Evolutionary conservation across 176 grass and related monocot species (phyloP), one percentile per base, ranked within the genome.

Genomic region (Puya raimondii): DNA sequence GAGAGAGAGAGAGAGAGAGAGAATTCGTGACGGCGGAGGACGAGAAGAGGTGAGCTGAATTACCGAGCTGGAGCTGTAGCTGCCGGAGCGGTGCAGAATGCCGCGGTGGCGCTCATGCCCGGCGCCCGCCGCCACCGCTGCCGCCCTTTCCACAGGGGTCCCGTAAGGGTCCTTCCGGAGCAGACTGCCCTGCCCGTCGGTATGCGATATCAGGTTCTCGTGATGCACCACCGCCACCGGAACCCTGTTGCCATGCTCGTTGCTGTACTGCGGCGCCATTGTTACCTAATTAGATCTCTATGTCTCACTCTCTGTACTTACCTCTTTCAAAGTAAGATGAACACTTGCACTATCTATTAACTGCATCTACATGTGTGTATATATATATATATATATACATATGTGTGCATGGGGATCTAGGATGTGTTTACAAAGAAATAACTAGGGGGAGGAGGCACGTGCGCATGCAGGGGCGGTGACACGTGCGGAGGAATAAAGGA

Each of bases 1-100:
- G n/a, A n/a, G n/a, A n/a, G n/a, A 2, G 26, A 27, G 3, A 27
- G 1, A 27, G 26, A 27, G 26, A 27, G 26, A 27, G 26, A 27
- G 26, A 27, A 3, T 2, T 1, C 1, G 0, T 0, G 26, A 27
- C 26, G 1, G 1, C 2, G 26, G 1, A 2, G 1, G 26, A 2
- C 1, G 0, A 27, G 1, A 2, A 27, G 3, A 13, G n/a, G 54
- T 13, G n/a, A n/a, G n/a, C n/a, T n/a, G n/a, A n/a, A n/a, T n/a
- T n/a, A n/a, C n/a, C n/a, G n/a, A n/a, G n/a, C n/a, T n/a, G n/a
- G n/a, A n/a, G n/a, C n/a, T n/a, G n/a, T n/a, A n/a, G n/a, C n/a
- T n/a, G n/a, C n/a, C n/a, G n/a, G n/a, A n/a, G n/a, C n/a, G n/a
- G n/a, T n/a, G 56, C 17, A 59, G 56, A 18, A 21, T 21, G 10